Conservation (phyloP, 306 rosid species). For the Macrotyloma uniflorum region DNA sequence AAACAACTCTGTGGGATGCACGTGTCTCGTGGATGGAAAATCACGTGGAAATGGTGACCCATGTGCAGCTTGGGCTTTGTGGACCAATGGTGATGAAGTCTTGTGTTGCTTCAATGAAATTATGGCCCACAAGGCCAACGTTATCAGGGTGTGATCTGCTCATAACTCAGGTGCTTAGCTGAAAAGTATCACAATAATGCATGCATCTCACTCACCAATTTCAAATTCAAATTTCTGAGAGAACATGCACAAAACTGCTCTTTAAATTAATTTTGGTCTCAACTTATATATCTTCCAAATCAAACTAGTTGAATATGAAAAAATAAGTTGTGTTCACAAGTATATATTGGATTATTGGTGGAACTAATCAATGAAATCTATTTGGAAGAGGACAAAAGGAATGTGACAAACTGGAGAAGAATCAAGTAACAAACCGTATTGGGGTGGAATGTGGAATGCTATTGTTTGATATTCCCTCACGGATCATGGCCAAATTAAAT, state of each 20-base stretch:
- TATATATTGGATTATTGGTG: neutral
- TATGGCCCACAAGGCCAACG: slow-evolving; percentile 57
- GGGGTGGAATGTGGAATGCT: too few species aligned
- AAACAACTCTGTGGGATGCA: slow-evolving; percentile 49
- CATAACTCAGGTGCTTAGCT: slow-evolving; percentile 34
- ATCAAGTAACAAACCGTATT: neutral
- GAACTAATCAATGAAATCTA: neutral
- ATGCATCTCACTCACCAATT: slow-evolving; percentile 14
- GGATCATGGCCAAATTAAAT: too few species aligned
- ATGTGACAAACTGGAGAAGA: neutral
- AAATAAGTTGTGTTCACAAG: neutral
- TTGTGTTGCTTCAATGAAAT: slow-evolving; percentile 30
- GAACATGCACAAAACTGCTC: neutral
- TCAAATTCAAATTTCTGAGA: slow-evolving; percentile 36
- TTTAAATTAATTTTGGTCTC: neutral
- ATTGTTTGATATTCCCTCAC: too few species aligned
- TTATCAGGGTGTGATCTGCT: slow-evolving; percentile 37
- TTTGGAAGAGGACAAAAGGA: neutral
- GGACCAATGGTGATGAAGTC: neutral
- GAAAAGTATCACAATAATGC: slow-evolving; percentile 50
- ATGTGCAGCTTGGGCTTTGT: slow-evolving; percentile 60
- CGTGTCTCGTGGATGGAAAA: slow-evolving; percentile 59
- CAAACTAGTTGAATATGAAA: neutral
- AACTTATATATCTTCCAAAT: neutral
- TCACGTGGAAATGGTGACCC: slow-evolving; percentile 62